Conservation (phyloP, 1,284 basidiomycete species). For the Coniferiporia sulphurascens region DNA sequence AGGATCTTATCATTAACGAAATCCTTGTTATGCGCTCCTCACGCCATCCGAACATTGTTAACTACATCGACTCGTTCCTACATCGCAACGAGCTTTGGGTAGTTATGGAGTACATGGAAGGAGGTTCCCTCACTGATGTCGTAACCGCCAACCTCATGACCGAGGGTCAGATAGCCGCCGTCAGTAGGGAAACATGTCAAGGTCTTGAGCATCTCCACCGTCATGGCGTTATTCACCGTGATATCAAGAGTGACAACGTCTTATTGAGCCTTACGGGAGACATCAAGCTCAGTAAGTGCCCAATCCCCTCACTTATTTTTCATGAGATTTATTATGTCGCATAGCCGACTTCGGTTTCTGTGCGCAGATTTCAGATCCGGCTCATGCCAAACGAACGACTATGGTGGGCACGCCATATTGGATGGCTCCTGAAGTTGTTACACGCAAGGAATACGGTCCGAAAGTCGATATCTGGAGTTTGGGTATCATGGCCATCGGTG, state of each 20-base stretch:
- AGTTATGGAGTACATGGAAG: conserved; percentile 99
- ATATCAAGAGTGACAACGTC: conserved; percentile 98
- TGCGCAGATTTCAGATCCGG: conserved; percentile 90
- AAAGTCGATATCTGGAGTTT: conserved; percentile 99
- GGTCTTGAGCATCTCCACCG: conserved; percentile 90
- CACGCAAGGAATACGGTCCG: conserved; percentile 96
- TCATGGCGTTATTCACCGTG: conserved; percentile 94
- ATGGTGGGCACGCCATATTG: conserved; percentile 99
- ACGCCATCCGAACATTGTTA: conserved; percentile 96
- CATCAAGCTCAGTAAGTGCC: conserved; percentile 88
- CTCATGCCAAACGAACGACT: conserved; percentile 93
- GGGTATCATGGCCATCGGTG: conserved; percentile 98
- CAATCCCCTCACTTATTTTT: not conserved
- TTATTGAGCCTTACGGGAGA: conserved; percentile 89
- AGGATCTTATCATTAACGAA: conserved; percentile 99
- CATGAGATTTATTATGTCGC: not conserved
- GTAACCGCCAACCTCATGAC: conserved; percentile 98
- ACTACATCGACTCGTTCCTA: conserved; percentile 98
- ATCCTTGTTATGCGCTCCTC: conserved; percentile 98
- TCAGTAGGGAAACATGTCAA: conserved; percentile 85
- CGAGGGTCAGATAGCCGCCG: conserved; percentile 91
- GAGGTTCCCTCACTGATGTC: conserved; percentile 88
- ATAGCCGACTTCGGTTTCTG: conserved; percentile 98
- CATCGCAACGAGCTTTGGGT: conserved; percentile 99
- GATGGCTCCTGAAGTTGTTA: conserved; percentile 99